These are phyloP conservation scores for Salix caprea DNA, from an alignment of 345 rosid genomes.

Conservation along the genomic window DNA sequence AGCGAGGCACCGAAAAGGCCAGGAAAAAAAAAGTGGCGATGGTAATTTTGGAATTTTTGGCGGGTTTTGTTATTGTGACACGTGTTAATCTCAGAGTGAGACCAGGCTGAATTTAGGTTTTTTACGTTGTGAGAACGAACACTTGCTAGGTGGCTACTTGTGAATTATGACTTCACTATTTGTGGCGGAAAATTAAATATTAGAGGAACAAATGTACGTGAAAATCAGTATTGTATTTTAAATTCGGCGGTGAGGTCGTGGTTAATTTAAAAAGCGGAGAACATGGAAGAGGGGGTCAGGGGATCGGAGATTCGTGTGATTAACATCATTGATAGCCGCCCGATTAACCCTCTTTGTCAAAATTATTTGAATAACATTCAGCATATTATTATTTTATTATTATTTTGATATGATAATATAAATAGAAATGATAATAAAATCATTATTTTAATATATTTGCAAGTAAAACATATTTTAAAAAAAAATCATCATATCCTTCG, in stretches of 20 bases:
- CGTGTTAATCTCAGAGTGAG: conserved; percentile 28
- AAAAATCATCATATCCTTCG: no score
- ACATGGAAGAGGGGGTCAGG: neutral
- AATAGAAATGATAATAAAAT: no score
- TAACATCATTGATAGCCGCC: neutral
- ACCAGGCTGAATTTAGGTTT: conserved; percentile 5
- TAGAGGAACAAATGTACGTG: neutral
- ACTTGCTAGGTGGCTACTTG: neutral
- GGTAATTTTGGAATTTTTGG: conserved; percentile 7
- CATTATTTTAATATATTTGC: no score
- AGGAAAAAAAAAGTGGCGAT: neutral
- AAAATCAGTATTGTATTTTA: neutral
- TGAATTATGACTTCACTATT: neutral
- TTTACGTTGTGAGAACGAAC: neutral
- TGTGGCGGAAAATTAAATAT: no score
- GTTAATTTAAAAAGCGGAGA: neutral
- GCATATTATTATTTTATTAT: no score
- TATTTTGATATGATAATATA: no score
- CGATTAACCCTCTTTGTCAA: neutral
- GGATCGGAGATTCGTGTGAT: neutral
- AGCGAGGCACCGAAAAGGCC: conserved; percentile 11
- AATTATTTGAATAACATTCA: neutral
- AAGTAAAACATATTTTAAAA: no score
- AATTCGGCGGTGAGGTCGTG: neutral
- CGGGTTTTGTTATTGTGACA: conserved; percentile 25